A percentile compares a stretch with the other conserved stretches of the same genome.
Evolutionary conservation across 345 rosid species (phyloP).

Genomic region (Salix suchowensis): DNA sequence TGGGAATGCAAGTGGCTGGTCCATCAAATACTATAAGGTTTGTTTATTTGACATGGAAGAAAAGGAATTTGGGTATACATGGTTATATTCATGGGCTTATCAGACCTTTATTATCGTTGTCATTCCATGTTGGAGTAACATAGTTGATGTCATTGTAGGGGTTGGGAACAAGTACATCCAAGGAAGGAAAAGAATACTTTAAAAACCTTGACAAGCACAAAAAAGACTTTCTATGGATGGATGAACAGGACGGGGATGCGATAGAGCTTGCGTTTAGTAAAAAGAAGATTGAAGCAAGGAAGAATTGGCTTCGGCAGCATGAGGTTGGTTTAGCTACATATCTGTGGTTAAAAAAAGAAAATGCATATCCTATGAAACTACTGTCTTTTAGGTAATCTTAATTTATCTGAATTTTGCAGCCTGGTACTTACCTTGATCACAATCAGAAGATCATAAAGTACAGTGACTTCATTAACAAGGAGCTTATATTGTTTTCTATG

Average conservation of each 20-base stretch:
- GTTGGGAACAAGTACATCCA: slow-evolving; percentile 80
- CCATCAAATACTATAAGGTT: slow-evolving; percentile 95
- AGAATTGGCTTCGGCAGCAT: slow-evolving; percentile 81
- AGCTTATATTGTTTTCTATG: slow-evolving; percentile 88
- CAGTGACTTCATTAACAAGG: slow-evolving; percentile 93
- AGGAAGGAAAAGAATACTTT: slow-evolving; percentile 81
- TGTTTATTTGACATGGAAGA: slow-evolving; percentile 11
- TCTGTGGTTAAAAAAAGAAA: neutral
- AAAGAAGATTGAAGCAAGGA: slow-evolving; percentile 94
- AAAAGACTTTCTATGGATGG: slow-evolving; percentile 82
- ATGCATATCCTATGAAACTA: neutral
- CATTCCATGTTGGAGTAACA: neutral
- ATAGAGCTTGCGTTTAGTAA: slow-evolving; percentile 98
- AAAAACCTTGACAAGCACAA: slow-evolving; percentile 48
- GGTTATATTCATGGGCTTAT: neutral
- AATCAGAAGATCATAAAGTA: slow-evolving; percentile 53
- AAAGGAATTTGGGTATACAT: neutral
- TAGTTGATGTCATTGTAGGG: slow-evolving; percentile 45
- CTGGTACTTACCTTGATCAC: slow-evolving; percentile 89
- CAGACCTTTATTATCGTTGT: neutral
- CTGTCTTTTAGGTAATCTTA: neutral
- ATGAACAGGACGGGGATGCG: slow-evolving; percentile 79
- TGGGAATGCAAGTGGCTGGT: slow-evolving; percentile 71
- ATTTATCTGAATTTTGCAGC: slow-evolving; percentile 40
- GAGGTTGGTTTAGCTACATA: slow-evolving; percentile 41